Percentiles rank a stretch among this genome's conserved stretches.
These are phyloP conservation scores for Jaapia argillacea DNA, from an alignment of 768 basidiomycete genomes.

Conservation along the genomic window DNA sequence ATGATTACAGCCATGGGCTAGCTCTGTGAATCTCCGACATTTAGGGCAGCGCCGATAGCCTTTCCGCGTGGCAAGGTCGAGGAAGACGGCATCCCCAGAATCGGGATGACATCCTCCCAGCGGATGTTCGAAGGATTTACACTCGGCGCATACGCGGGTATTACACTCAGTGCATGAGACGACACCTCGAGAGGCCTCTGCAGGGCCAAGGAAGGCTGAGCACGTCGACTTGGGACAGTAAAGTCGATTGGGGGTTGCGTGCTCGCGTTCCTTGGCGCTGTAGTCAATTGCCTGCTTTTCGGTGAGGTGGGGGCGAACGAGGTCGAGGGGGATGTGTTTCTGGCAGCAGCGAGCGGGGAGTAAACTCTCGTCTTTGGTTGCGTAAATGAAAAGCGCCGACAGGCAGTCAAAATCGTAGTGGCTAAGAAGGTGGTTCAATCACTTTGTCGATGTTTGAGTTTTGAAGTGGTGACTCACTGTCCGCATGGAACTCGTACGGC, in stretches of 20 bases:
- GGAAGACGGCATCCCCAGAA: slow-evolving; percentile 28
- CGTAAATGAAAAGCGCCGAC: slow-evolving; percentile 15
- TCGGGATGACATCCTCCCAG: slow-evolving; percentile 23
- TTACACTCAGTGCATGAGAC: slow-evolving; percentile 32
- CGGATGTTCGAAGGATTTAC: slow-evolving; percentile 37
- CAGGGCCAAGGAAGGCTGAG: slow-evolving; percentile 42
- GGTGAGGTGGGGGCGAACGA: slow-evolving; percentile 10
- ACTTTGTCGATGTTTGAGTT: not conserved
- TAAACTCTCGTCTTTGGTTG: slow-evolving; percentile 17
- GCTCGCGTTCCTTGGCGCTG: slow-evolving; percentile 35
- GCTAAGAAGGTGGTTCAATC: not conserved
- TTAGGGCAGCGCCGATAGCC: slow-evolving; percentile 58
- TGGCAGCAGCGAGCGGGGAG: slow-evolving; percentile 21
- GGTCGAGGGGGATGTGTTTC: slow-evolving; percentile 9
- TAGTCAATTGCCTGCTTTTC: slow-evolving; percentile 16
- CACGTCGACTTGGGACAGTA: slow-evolving; percentile 42
- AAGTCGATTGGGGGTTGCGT: slow-evolving; percentile 33
- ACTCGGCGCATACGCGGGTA: slow-evolving; percentile 31
- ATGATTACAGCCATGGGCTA: slow-evolving; percentile 49
- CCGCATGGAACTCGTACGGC: slow-evolving; percentile 11
- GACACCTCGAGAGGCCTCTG: slow-evolving; percentile 9
- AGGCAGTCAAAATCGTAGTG: slow-evolving; percentile 17
- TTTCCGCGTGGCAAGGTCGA: slow-evolving; percentile 32
- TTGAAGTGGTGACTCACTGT: slow-evolving; percentile 1
- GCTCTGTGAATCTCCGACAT: slow-evolving; percentile 46